These are phyloP conservation scores for Cucumis hystrix DNA, from an alignment of 306 rosid genomes.

Conservation along the genomic window DNA sequence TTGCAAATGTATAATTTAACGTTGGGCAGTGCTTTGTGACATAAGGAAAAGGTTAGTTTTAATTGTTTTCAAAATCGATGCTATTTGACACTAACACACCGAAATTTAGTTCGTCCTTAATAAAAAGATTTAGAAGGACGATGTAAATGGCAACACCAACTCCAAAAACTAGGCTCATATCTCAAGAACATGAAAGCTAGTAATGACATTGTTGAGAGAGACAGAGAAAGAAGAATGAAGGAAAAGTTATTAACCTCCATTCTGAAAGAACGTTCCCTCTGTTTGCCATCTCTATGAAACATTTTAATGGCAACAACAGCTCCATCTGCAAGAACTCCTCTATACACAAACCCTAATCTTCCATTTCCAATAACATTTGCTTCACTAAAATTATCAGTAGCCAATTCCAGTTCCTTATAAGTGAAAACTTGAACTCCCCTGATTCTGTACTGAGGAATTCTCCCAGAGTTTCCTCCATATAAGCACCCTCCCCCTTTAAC, in stretches of 20 bases:
- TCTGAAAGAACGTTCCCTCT: conserved; percentile 93
- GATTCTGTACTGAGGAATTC: conserved; percentile 26
- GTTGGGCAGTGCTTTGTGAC: too few species aligned
- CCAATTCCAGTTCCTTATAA: conserved; percentile 66
- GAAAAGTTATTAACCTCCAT: conserved; percentile 57
- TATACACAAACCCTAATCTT: conserved; percentile 52
- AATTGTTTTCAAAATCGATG: too few species aligned
- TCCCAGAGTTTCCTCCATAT: conserved; percentile 44
- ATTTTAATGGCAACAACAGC: conserved; percentile 68
- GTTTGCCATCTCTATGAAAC: conserved; percentile 57
- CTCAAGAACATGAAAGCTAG: not conserved
- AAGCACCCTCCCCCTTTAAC: conserved; percentile 75
- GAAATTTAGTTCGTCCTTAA: too few species aligned
- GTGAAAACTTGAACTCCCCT: conserved; percentile 81
- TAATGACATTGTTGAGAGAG: not conserved
- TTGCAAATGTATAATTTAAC: too few species aligned
- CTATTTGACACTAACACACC: too few species aligned
- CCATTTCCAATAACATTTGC: conserved; percentile 57
- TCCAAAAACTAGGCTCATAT: not conserved
- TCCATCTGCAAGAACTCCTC: conserved; percentile 71
- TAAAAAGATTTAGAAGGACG: too few species aligned
- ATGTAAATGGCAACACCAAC: not conserved
- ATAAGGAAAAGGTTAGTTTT: too few species aligned
- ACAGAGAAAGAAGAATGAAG: conserved; percentile 16
- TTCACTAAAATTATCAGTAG: conserved; percentile 53